A percentile compares a stretch with the other conserved stretches of the same genome.
phyloP scores from a whole-genome alignment of 768 basidiomycete genomes.

The Tylopilus rubrobrunneus region DNA sequence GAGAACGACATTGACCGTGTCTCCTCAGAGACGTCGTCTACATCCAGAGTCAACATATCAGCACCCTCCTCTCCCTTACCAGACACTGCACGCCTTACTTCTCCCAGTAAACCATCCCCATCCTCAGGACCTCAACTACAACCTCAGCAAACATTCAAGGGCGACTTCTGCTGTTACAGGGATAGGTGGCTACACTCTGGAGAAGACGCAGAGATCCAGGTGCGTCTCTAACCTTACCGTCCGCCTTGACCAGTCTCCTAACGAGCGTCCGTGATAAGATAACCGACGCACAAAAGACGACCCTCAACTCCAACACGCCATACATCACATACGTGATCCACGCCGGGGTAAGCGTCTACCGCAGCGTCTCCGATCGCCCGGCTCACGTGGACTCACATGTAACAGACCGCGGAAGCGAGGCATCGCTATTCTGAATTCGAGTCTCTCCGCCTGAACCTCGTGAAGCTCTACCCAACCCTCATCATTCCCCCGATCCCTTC shows the following conservation, averaged over 20 bases:
- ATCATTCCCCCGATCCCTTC: constrained; percentile 98
- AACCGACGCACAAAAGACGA: constrained; percentile 92
- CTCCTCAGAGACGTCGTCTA: constrained; percentile 35
- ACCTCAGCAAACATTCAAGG: constrained; percentile 56
- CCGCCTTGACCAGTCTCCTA: neutral
- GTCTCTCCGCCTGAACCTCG: constrained; percentile 77
- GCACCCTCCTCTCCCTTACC: constrained; percentile 57
- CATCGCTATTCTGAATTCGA: constrained; percentile 99
- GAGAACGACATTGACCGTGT: constrained; percentile 40
- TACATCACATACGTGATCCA: constrained; percentile 95
- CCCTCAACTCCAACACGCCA: constrained; percentile 77
- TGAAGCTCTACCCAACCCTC: constrained; percentile 88
- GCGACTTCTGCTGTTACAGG: constrained; percentile 71
- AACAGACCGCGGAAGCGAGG: constrained; percentile 73
- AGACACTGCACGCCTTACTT: constrained; percentile 41
- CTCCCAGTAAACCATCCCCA: constrained; percentile 49
- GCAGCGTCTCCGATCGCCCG: neutral
- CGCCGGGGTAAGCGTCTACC: constrained; percentile 61
- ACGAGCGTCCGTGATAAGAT: constrained; percentile 53
- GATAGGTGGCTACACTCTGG: constrained; percentile 79
- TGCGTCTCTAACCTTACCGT: constrained; percentile 32
- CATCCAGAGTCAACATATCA: constrained; percentile 35
- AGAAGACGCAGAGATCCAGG: constrained; percentile 77
- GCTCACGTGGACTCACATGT: constrained; percentile 10
- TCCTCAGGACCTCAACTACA: constrained; percentile 55